Base-by-base conservation (phyloP, 805 yeast species). In the Lipomyces anomalus region DNA sequence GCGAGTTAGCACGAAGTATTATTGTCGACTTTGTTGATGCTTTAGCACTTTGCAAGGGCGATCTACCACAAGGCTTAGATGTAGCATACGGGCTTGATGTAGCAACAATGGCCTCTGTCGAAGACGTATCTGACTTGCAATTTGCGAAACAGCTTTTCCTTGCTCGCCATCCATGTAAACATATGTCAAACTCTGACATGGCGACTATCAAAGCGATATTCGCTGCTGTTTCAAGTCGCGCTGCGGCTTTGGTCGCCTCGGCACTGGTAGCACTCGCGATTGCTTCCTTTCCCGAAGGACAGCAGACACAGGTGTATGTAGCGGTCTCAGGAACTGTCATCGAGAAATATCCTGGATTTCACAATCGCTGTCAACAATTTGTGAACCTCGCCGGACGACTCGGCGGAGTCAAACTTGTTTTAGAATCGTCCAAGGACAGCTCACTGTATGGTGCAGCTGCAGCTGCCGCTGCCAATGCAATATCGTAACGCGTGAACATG, bases 1-100 rank as follows among this genome's bases (percentile, higher is more conserved):
- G 96, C 48, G 97, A 88, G 62, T 70, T 88, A 32, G 71, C 85
- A 46, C 74, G 97, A 62, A 78, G 79, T 44, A 70, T 82, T 7
- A 63, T 88, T 38, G 71, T 83, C 35, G 95, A 87, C 53, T 13
- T 26, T 9, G 30, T 26, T 2, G 68, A 72, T 48, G 77, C 76
- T 3, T 24, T 13, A 4, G 43, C 47, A 21, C 38, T 17, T 34
- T 52, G 47, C 35, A 50, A 41, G 23, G 55, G 58, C 11, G 39
- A 26, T 1, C 20, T 55, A 13, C 62, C 63, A 22, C 18, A 37
- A 24, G 62, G 58, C 3, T 44, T 63, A 22, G 55, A 53, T 22
- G n/a, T 2, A 23, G 55, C 46, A n/a, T 57, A 55, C 23, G 59
- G 59, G 2, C 43, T 64, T 5, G 57, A 53, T 17, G 42, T 58